phyloP scores from a whole-genome alignment of 2,329 filamentous ascomycete species.

The Pseudonectria buxi region DNA sequence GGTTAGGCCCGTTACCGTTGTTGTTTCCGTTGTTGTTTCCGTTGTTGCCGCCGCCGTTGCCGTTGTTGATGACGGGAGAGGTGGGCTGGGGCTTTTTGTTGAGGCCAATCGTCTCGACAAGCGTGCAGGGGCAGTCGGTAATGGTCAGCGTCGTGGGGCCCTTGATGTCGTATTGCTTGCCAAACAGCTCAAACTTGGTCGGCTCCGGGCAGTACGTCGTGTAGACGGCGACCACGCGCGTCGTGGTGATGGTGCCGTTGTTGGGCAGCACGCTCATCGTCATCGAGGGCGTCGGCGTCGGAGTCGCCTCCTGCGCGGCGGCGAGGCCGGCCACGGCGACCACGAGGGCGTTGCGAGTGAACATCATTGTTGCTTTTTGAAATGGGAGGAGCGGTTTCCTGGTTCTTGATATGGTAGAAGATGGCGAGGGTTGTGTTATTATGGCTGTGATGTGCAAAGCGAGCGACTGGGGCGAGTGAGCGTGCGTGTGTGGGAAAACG shows the following conservation, averaged over 20 bases:
- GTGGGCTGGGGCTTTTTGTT: constrained; percentile 4
- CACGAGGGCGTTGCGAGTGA: constrained; percentile 19
- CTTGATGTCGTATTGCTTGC: constrained; percentile 47
- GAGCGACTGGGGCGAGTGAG: constrained; percentile 20
- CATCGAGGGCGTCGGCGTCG: not conserved
- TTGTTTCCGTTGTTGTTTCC: not conserved
- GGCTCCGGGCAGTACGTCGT: constrained; percentile 40
- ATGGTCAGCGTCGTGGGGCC: constrained; percentile 50
- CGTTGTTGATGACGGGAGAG: constrained; percentile 1
- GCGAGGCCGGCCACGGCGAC: constrained; percentile 18
- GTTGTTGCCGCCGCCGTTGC: not conserved
- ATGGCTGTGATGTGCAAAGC: constrained; percentile 7
- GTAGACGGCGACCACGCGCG: constrained; percentile 26
- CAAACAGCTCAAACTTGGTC: constrained; percentile 44
- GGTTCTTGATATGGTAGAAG: constrained; percentile 3
- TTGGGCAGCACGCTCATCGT: not conserved
- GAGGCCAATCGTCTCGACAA: constrained; percentile 25
- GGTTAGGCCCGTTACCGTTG: constrained; percentile 1
- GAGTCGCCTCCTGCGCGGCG: constrained; percentile 12
- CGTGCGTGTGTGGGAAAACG: constrained; percentile 10
- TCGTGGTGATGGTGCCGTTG: not conserved
- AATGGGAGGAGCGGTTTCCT: constrained; percentile 4
- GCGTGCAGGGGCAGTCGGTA: constrained; percentile 47
- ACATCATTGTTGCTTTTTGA: constrained; percentile 20
- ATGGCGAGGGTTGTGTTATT: constrained; percentile 1